Evolutionary conservation across 257 asterid genomes (phyloP), one percentile per base, ranked within the genome.

Genomic region (Solanum ossicruentum): DNA sequence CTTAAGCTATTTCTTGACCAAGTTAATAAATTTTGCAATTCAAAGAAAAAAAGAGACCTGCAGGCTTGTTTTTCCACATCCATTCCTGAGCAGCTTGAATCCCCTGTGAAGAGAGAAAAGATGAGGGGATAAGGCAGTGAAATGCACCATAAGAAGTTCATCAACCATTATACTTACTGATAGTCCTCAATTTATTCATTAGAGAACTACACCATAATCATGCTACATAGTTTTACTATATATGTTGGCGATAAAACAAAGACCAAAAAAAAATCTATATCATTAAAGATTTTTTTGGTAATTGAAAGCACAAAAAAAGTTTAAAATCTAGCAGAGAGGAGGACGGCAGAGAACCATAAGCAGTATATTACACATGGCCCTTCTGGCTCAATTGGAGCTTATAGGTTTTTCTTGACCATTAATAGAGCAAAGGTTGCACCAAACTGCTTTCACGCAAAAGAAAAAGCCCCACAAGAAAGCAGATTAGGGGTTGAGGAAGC

Each of bases 41-140:
- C 43, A 75, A 49, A 75, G 61, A 49, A 77, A 49, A 36, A 21
- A 49, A 26, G 47, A 16, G 71, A 90, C 90, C 91, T 86, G 89
- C 63, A 84, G 89, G 90, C 83, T 87, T 88, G 81, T 82, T 90
- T 86, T 90, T 88, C 91, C 92, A 89, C 91, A 85, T 88, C 98
- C 98, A 93, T 70, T 93, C 97, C 87, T 91, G 95, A 61, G 93
- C 84, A 10, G 91, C 90, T 86, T 88, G 92, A 43, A 80, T 85
- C 9, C 89, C 91, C 93, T 89, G 86, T 12, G n/a, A 84, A 83
- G 78, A 54, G 79, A 21, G 45, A 57, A 69, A 41, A 79, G 41
- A 54, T 56, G 32, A 55, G 56, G 21, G 36, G 65, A 55, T 36
- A 43, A 16, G 60, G 21, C 43, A 26, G 2, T 49, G 63, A 77